A percentile compares a stretch with the other conserved stretches of the same genome.
These are phyloP conservation scores for Cicer cuneatum DNA, from an alignment of 306 rosid species.

Conservation along the genomic window DNA sequence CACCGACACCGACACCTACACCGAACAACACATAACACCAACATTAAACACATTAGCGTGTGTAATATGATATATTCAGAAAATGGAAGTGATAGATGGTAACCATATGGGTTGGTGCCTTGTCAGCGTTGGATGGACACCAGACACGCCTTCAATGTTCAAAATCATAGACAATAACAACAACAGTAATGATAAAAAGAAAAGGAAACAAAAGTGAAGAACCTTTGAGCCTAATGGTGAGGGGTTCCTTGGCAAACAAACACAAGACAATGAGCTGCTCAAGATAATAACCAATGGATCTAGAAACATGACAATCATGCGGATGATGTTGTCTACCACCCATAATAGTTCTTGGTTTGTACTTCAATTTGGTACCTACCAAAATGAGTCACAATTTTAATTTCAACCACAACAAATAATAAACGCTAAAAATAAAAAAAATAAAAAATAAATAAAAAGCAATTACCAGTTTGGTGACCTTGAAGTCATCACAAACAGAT, in stretches of 20 bases:
- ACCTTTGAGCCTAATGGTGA: constrained; percentile 80
- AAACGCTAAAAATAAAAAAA: background rate
- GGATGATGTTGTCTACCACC: constrained; percentile 66
- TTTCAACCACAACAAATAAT: background rate
- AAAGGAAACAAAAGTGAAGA: background rate
- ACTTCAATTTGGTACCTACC: constrained; percentile 78
- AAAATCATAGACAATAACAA: background rate
- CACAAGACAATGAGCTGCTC: constrained; percentile 75
- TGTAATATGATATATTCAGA: background rate
- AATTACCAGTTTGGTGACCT: constrained; percentile 71
- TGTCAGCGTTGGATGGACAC: no score
- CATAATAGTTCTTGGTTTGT: constrained; percentile 78
- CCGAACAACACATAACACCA: no score
- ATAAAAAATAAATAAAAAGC: background rate
- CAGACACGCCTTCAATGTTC: no score
- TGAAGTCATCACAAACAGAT: constrained; percentile 67
- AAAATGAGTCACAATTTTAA: background rate
- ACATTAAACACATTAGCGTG: no score
- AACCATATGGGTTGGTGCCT: no score
- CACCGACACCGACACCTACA: no score
- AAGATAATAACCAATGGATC: constrained; percentile 79
- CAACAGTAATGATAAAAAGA: background rate
- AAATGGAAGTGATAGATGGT: background rate
- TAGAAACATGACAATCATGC: constrained; percentile 75
- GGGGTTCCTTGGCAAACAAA: constrained; percentile 81